phyloP scores from a whole-genome alignment of 2,329 filamentous ascomycete genomes.

The Torrubiella hemipterigena region DNA sequence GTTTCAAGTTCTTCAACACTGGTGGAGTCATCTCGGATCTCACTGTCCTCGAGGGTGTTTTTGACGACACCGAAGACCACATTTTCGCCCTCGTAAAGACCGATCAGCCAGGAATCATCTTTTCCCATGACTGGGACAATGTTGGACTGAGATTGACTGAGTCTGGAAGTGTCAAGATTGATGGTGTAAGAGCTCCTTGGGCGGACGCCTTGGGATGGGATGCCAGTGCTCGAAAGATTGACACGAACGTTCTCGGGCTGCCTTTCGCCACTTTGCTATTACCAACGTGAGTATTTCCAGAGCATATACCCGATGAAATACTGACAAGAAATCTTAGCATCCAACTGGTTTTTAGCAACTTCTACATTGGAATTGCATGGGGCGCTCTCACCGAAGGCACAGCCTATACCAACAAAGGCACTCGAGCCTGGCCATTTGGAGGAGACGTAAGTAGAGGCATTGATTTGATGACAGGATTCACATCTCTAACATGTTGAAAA shows the following conservation, averaged over 20 bases:
- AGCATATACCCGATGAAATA: accelerated
- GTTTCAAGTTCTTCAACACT: slow-evolving; percentile 56
- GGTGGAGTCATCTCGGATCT: slow-evolving; percentile 55
- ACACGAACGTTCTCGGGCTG: slow-evolving; percentile 35
- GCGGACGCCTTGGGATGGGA: slow-evolving; percentile 51
- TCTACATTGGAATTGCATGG: slow-evolving; percentile 51
- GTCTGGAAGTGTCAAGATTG: slow-evolving; percentile 49
- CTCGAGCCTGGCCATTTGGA: slow-evolving; percentile 52
- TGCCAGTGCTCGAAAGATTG: slow-evolving; percentile 32
- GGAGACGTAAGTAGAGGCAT: slow-evolving; percentile 33
- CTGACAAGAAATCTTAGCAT: slow-evolving; percentile 25
- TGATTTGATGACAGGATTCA: neutral
- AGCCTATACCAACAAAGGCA: slow-evolving; percentile 42
- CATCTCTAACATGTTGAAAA: slow-evolving; percentile 8
- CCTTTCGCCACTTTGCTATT: slow-evolving; percentile 46
- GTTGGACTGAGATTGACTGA: slow-evolving; percentile 51
- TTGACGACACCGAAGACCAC: slow-evolving; percentile 45
- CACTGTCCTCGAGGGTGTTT: slow-evolving; percentile 51
- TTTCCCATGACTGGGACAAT: slow-evolving; percentile 53
- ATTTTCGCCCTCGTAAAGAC: slow-evolving; percentile 52
- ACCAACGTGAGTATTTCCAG: slow-evolving; percentile 30
- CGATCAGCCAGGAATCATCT: slow-evolving; percentile 42
- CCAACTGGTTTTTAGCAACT: slow-evolving; percentile 54
- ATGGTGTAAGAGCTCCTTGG: slow-evolving; percentile 45
- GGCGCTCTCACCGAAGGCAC: slow-evolving; percentile 43